phyloP scores from a whole-genome alignment of 2,329 filamentous ascomycete genomes.

The Aspergillus carbonarius region DNA sequence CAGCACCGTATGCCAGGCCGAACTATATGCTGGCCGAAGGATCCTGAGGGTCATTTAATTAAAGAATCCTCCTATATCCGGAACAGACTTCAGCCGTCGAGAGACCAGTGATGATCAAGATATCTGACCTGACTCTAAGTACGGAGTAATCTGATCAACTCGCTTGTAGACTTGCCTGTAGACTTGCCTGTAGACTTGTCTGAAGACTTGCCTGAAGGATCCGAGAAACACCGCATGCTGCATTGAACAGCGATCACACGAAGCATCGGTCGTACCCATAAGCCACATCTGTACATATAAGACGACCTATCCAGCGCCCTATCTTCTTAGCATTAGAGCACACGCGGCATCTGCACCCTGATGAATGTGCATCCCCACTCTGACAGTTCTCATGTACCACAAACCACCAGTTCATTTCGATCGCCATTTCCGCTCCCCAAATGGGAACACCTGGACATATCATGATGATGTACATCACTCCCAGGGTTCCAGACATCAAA shows the following conservation, averaged over 20 bases:
- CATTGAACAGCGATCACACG: neutral
- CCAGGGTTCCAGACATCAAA: neutral
- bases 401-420: neutral
- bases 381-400: constrained; percentile 7
- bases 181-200: too few relatives aligned
- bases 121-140: too few relatives aligned
- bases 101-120: constrained; percentile 14
- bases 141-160: too few relatives aligned
- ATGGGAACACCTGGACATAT: neutral
- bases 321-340: constrained; percentile 4
- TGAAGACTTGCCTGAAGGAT: constrained; percentile 8
- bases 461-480: constrained; percentile 1
- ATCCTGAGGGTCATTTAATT: neutral
- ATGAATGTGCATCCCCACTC: constrained; percentile 16
- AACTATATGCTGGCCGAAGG: neutral
- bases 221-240: neutral
- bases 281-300: constrained; percentile 1
- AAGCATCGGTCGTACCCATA: neutral
- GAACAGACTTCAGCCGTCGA: constrained; percentile 7
- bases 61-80: neutral
- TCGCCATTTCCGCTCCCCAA: neutral
- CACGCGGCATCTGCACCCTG: constrained; percentile 17
- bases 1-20: neutral
- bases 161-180: too few relatives aligned
- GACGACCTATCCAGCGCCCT: constrained; percentile 6